Evolutionary conservation across 805 yeast genomes (phyloP), one percentile per base, ranked within the genome.

Genomic region (Yarrowia osloensis): DNA sequence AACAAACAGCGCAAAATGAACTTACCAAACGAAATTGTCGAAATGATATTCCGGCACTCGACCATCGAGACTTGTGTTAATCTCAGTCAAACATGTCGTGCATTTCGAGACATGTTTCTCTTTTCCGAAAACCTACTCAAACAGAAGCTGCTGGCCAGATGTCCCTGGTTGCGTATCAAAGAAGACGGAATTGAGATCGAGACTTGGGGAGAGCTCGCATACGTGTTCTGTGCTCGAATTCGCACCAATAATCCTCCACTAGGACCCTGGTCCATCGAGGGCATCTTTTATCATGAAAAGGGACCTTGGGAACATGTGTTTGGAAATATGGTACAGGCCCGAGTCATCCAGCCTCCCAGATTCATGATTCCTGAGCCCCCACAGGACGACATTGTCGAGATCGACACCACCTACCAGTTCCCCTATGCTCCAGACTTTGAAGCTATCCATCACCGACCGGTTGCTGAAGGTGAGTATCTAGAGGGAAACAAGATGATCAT

Each of bases 401-500:
- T 50, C 5, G 39, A 50, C 11, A 50, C 55, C 13, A 50, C 55
- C 6, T 50, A 50, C 26, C 28, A 31, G 55, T 50, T 50, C 12
- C 55, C 55, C 3, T 50, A 31, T 11, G 55, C 39, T 19, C 13
- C 55, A 5, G 55, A 50, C 39, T 50, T 50, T 50, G 55, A 50
- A 50, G 55, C 55, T 6, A 19, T 50, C 13, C 55, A 50, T 28
- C 55, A 50, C 31, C 15, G 55, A 15, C 55, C 55, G 6, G 55
- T 50, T 5, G 55, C 55, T 3, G 55, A 50, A 13, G 55, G 55
- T 13, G 55, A 50, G 28, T 50, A 50, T 31, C 28, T 50, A 4
- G 55, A 50, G 31, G 55, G 55, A 1, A 50, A 50, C 55, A 50
- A 29, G 26, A 50, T 50, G 55, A 50, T 50, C n/a, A 50, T 50